Evolutionary conservation across 441 rosid genomes (phyloP), one percentile per base, ranked within the genome.

Genomic region (Gossypium schwendimanii): DNA sequence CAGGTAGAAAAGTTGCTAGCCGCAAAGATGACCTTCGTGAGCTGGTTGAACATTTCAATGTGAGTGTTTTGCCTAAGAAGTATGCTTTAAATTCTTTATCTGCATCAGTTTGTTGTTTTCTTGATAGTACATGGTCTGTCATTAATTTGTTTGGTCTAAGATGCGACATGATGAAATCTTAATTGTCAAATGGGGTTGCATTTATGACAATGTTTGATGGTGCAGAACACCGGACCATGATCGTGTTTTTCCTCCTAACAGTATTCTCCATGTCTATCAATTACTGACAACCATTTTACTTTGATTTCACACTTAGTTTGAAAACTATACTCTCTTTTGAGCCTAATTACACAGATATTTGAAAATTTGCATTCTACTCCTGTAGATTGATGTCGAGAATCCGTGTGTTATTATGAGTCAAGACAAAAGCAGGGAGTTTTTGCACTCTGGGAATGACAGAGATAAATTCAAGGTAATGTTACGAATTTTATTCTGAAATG

Each of bases 331-430:
- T 67, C 17, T 17, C 24, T 26, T 28, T 45, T 26, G 26, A 50
- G 45, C 73, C 55, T 11, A 33, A 10, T 23, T 50, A 39, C 59
- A 1, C 49, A 20, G 20, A 50, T 72, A 50, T 72, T 65, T 68
- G 39, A 58, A 17, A 45, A 36, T 14, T 74, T 67, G 12, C 66
- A 28, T 39, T 66, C 62, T 50, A 41, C 76, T 74, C 50, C 36
- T 76, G 68, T 82, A 91, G 98, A 95, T 95, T 85, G 98, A 95
- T 81, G 96, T 95, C 63, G 98, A 95, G 83, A 95, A 95, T 81
- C 99, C 99, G 2, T 95, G 99, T 69, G 98, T 95, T 15, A 76
- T 95, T 67, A 95, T 95, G 99, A 91, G 91, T 78, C 99, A 95
- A 85, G 99, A 95, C 83, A 93, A 89, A 83, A 95, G 99, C 86